Base-by-base conservation (phyloP, 331 rosid genomes). In the Malus hybrid region DNA sequence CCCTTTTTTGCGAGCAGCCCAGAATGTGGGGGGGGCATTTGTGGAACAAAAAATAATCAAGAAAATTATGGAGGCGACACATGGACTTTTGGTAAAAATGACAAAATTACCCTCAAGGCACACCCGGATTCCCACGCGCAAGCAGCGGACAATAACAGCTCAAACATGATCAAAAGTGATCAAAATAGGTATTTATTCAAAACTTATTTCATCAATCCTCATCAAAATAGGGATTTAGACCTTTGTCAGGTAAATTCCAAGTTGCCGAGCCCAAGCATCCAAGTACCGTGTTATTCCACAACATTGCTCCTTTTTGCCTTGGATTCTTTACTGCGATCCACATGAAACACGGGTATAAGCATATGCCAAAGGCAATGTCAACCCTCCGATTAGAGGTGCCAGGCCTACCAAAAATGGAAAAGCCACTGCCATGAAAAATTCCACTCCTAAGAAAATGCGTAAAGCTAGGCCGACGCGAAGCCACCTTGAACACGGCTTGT, bases 321-420 rank as follows among this genome's bases (percentile, higher is more conserved):
- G 89, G 87, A 19, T 83, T 87, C 84, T 84, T 86, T 19, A 91
- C 68, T 2, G 90, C 70, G 10, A 88, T 29, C 89, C 93, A 91
- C 93, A 91, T 91, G 87, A 91, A 86, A 76, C 97, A 86, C 0
- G 97, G 97, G 77, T 9, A 36, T 86, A 91, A 4, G 84, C 88
- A 32, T 81, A 85, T 2, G 97, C 76, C 55, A 91, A 4, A 1
- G 97, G 95, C 68, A 91, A 78, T 3, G 90, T 79, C 5, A 91
- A 62, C 2, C 90, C 88, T 56, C 93, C 96, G 5, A 86, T 44
- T 11, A 86, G 70, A 3, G 83, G 76, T 8, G 83, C 76, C 2
- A 91, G 81, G 34, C 74, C 75, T 13, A 86, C 88, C 11, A 91
- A 63, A 82, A 91, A 91, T 0, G 97, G 93, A 19, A 91, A 83